Evolutionary conservation across 106 monocot genomes (phyloP).

Genomic region (Allium fistulosum): DNA sequence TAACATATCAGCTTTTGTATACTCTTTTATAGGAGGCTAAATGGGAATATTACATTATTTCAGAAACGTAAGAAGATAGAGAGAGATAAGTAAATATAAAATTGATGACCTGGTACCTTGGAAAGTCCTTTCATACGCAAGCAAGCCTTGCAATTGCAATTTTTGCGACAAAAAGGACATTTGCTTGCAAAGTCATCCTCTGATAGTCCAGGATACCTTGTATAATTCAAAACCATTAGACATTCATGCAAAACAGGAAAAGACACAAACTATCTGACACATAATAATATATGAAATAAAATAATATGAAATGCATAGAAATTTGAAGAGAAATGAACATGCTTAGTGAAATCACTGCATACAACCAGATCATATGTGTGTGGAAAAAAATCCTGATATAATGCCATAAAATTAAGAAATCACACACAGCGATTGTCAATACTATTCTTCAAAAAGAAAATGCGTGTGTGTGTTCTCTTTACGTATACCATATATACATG

Average conservation of each 20-base stretch:
- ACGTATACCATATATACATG: no score
- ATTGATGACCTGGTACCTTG: constrained; percentile 14
- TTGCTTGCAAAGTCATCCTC: constrained; percentile 30
- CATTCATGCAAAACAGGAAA: no score
- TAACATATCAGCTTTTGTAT: constrained; percentile 21
- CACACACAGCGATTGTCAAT: no score
- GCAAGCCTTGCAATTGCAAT: constrained; percentile 73
- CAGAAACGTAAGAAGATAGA: no score
- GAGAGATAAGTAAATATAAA: no score
- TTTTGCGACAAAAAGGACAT: constrained; percentile 45
- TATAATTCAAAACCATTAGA: no score
- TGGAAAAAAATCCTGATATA: no score
- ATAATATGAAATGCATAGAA: not conserved
- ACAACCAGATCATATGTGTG: no score
- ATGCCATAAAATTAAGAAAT: no score
- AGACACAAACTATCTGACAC: not conserved
- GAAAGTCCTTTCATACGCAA: constrained; percentile 49
- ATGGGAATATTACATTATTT: not conserved
- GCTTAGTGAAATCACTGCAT: not conserved
- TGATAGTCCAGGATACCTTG: constrained; percentile 57
- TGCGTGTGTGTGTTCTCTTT: no score
- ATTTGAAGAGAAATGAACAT: not conserved
- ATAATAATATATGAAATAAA: not conserved
- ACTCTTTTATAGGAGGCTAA: constrained; percentile 28
- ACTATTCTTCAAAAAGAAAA: no score